Base-by-base conservation (phyloP, 1,139 yeast genomes). In the Blastobotrys buckinghamii region DNA sequence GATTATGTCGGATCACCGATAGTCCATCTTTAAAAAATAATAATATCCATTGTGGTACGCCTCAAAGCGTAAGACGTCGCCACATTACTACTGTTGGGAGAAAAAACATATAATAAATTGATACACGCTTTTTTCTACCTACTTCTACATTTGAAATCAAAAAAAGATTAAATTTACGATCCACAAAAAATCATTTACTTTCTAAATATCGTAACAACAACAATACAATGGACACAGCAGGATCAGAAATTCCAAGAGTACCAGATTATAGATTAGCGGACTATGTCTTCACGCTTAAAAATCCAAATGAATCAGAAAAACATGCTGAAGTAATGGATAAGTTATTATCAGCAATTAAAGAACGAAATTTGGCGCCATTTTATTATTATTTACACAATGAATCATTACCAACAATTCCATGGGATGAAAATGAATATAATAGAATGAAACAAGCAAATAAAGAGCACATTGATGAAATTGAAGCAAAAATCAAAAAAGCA, bases 291-390 rank as follows among this genome's bases (percentile, higher is more conserved):
- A 74, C 80, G 47, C 72, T 86, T 52, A 71, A 76, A 36, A 69
- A 70, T 53, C 70, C 74, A 2, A 66, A 63, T 27, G 59, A 69
- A 42, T 62, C 62, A 50, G 62, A 65, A 41, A 68, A 67, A 61
- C 75, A 72, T 59, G 73, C 69, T 15, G 70, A 67, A 39, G 67
- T 83, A 32, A 65, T 73, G 47, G 60, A 67, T 30, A 75, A 76
- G 43, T 72, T 90, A 48, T 58, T 78, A 44, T 71, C 69, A 35
- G 71, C 77, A 44, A 81, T 92, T 62, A 74, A 75, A 55, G 70
- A 72, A 30, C 79, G 82, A 43, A 74, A 79, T 55, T 75, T 88
- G 73, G 96, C 88, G 1, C 95, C 97, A n/a, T 85, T 87, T 64
- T 92, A 89, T 68, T 71, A 80, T 59, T 78, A 82, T 63, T 72